Evolutionary conservation across 768 basidiomycete species (phyloP), one percentile per base, ranked within the genome.

Genomic region (Naganishia antarctica): DNA sequence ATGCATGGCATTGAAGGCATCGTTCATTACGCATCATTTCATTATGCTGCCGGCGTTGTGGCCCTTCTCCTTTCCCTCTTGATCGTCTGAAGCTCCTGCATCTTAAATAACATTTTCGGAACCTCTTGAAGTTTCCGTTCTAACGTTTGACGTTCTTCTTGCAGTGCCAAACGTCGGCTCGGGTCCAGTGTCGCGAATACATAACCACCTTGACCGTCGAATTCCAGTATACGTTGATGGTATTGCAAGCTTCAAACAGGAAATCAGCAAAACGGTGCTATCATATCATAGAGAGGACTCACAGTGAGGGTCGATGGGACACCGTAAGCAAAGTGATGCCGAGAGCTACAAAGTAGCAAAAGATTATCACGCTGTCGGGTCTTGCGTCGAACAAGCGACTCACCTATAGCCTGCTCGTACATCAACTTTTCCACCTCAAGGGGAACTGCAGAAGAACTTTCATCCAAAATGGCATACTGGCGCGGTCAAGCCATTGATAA

Each of bases 291-390:
- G n/a, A 90, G 74, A 87, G 87, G 91, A 63, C 62, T 34, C 92
- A 98, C 66, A 97, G 76, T 29, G 90, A 91, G 23, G 93, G 90
- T 9, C 93, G 86, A 80, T 98, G 93, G 40, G 91, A 94, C 32
- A 98, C 93, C 0, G 92, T 97, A 68, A 98, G 79, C 26, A 98
- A 82, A 0, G 93, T 97, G 71, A 97, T 97, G 1, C 88, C 89
- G 28, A 96, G 81, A 58, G 82, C 80, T 73, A 67, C 45, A 23
- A 28, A 29, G 28, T 28, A 23, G 40, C 29, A 43, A 25, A 37
- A 12, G 34, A 49, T 18, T 16, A 58, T 29, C 21, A 8, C 8
- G 8, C 8, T 44, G n/a, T 44, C 6, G 6, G n/a, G 43, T 6
- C 8, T 44, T 15, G 6, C 5, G 43, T 6, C 8, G 6, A 21